Evolutionary conservation across 2,329 filamentous ascomycete species (phyloP), one percentile per base, ranked within the genome.

Genomic region (Penicillium crustosum): DNA sequence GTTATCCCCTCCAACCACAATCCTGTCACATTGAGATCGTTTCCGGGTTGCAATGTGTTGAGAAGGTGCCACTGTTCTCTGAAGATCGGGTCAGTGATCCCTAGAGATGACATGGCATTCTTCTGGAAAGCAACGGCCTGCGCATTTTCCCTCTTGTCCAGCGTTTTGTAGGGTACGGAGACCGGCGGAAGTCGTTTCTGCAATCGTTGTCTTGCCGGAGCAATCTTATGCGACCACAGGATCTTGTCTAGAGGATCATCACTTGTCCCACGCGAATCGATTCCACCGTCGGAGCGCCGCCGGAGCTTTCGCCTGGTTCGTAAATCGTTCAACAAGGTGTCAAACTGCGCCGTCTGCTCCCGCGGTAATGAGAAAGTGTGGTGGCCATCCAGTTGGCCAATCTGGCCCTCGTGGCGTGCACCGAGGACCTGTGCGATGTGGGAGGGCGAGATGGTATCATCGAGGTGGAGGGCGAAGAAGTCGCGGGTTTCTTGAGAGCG

Each of bases 11-110:
- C 86, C 66, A 91, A 73, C 94, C 94, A 99, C 6, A 97, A 83
- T 13, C 88, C 91, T 0, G 92, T 96, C n/a, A 97, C 92, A 69
- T 99, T 99, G 69, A 99, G 84, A 73, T 99, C 94, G 75, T 97
- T 90, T 6, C 93, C 93, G 0, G 86, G 72, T 66, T 96, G 86
- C 6, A 89, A 73, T 0, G 89, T 82, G 72, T 99, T 99, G 79
- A 89, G 88, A 47, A 99, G 79, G 81, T 99, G 94, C 94, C 94
- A 99, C 76, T 99, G 94, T 56, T 95, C 89, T 42, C 84, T 81
- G 76, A 97, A 99, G 52, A 96, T 96, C 19, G 94, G 94, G 69
- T 99, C 94, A 33, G 80, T 75, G 63, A 99, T 97, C 15, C 81
- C 80, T n/a, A 99, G 81, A 2, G 81, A 78, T 50, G 81, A 75